Evolutionary conservation across 805 yeast species (phyloP).

Genomic region (Cyberlindnera xylosilytica): DNA sequence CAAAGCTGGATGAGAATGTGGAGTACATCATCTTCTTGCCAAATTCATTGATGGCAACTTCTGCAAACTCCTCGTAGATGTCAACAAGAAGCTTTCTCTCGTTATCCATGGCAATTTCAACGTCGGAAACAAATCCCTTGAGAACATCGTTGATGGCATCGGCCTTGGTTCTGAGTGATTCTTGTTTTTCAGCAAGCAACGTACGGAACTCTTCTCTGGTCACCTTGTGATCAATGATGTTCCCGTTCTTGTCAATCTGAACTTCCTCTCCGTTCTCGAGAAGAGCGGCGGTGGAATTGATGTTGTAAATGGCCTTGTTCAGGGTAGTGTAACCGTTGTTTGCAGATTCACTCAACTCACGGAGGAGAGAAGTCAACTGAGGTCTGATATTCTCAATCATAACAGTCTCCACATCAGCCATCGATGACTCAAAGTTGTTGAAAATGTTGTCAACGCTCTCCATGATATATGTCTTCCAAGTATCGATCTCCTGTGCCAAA

Average conservation of each 20-base stretch:
- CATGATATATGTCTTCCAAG: conserved; percentile 35
- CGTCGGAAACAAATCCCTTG: conserved; percentile 25
- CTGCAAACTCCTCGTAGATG: conserved; percentile 71
- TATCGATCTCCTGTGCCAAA: conserved; percentile 34
- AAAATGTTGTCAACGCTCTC: conserved; percentile 38
- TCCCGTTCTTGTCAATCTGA: conserved; percentile 33
- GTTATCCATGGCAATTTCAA: conserved; percentile 33
- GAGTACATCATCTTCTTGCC: conserved; percentile 52
- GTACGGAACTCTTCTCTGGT: conserved; percentile 48
- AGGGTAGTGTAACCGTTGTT: conserved; percentile 28
- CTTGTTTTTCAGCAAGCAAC: conserved; percentile 32
- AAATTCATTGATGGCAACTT: conserved; percentile 61
- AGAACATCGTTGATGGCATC: conserved; percentile 32
- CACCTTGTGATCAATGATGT: conserved; percentile 35
- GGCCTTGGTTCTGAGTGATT: conserved; percentile 29
- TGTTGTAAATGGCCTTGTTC: conserved; percentile 34
- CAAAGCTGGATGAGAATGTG: conserved; percentile 21
- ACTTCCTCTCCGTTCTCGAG: conserved; percentile 32
- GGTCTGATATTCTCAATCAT: conserved; percentile 29
- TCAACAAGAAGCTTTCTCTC: conserved; percentile 52
- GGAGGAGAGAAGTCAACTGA: conserved; percentile 33
- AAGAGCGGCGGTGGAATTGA: conserved; percentile 34
- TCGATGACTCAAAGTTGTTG: conserved; percentile 36
- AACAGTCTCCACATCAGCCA: conserved; percentile 29
- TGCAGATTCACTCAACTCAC: conserved; percentile 29